Conservation (phyloP, 192 early-diverging fungal species). For the Entomortierella lignicola region DNA sequence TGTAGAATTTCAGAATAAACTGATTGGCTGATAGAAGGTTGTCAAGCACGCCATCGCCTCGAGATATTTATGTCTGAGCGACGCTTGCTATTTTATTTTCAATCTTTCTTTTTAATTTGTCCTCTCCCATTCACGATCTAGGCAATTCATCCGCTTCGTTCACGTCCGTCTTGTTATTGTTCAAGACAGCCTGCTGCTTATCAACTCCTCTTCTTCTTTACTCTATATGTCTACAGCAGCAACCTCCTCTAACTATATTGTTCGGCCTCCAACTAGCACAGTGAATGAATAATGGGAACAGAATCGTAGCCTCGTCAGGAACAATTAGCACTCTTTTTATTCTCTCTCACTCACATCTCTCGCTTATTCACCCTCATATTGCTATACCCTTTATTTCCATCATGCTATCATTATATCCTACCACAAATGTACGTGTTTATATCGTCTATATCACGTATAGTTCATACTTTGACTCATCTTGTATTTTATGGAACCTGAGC, state of each 20-base stretch:
- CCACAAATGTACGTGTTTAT: not conserved
- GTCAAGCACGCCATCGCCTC: not conserved
- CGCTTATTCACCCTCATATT: not conserved
- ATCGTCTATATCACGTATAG: not conserved
- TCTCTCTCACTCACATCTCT: not conserved
- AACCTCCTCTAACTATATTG: too few species aligned
- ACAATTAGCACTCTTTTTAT: not conserved
- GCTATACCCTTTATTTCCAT: slow-evolving; percentile 2
- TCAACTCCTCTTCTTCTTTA: not conserved
- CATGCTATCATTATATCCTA: slow-evolving; percentile 8
- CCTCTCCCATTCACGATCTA: not conserved
- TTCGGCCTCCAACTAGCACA: too few species aligned
- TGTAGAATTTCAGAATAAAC: too few species aligned
- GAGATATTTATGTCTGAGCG: not conserved
- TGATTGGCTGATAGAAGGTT: not conserved
- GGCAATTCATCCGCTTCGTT: not conserved
- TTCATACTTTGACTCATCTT: slow-evolving; percentile 20
- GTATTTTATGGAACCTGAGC: not conserved
- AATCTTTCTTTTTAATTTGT: too few species aligned
- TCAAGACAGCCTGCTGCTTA: not conserved
- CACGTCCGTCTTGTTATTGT: not conserved
- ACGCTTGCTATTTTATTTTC: not conserved
- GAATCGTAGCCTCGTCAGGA: too few species aligned
- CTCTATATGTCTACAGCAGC: not conserved
- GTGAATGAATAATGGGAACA: too few species aligned